Conservation (phyloP, 176 grass and related monocot species). For the Secale cereale region DNA sequence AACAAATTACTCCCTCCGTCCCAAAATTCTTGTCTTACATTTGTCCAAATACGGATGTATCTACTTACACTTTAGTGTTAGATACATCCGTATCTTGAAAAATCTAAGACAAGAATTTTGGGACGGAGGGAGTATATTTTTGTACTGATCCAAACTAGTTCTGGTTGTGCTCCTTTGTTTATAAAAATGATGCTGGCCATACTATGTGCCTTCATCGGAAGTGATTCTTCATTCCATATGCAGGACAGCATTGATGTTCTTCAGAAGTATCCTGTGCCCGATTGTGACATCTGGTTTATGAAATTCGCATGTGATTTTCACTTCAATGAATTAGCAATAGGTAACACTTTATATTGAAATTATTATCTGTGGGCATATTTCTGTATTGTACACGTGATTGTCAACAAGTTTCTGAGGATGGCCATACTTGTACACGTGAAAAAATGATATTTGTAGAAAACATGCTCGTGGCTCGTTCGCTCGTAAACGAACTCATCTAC, state of each 20-base stretch:
- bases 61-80: too few relatives aligned
- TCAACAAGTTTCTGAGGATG: neutral
- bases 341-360: too few relatives aligned
- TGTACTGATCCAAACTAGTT: neutral
- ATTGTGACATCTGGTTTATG: too few relatives aligned
- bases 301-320: too few relatives aligned
- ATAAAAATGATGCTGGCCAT: neutral
- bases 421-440: neutral
- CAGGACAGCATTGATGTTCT: too few relatives aligned
- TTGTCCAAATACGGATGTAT: too few relatives aligned
- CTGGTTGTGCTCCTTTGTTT: constrained; percentile 11
- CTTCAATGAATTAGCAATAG: too few relatives aligned
- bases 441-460: neutral
- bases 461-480: neutral
- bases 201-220: neutral
- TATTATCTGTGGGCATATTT: neutral
- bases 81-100: too few relatives aligned
- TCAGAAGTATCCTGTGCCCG: too few relatives aligned
- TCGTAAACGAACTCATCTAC: neutral
- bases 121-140: neutral
- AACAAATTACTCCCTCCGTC: neutral
- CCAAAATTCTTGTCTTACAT: too few relatives aligned
- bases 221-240: too few relatives aligned
- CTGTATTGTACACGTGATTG: neutral
- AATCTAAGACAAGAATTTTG: too few relatives aligned